These are phyloP conservation scores for Phlebopus sp. DNA, from an alignment of 1,284 basidiomycete species.

Conservation along the genomic window DNA sequence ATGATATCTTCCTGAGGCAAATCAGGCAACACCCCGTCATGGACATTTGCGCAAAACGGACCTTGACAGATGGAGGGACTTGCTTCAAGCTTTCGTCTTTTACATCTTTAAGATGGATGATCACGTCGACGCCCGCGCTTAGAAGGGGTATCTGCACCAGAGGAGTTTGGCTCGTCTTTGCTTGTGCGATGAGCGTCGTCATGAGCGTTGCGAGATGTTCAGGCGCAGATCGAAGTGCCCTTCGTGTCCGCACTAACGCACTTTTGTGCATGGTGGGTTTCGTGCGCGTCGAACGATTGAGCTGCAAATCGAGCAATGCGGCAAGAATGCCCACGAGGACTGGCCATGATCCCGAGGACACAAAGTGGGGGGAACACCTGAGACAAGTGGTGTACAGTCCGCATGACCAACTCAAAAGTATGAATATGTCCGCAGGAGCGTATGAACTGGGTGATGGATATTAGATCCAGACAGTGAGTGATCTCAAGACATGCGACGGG, in stretches of 20 bases:
- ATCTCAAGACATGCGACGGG: background rate
- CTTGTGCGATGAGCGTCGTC: conserved; percentile 44
- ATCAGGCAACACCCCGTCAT: conserved; percentile 1
- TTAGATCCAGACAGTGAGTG: conserved; percentile 7
- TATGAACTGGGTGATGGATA: conserved; percentile 45
- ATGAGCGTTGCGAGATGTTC: conserved; percentile 48
- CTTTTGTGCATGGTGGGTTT: conserved; percentile 63
- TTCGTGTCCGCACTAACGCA: conserved; percentile 55
- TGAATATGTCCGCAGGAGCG: conserved; percentile 63
- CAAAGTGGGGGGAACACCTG: conserved; percentile 42
- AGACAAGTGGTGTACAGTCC: conserved; percentile 57
- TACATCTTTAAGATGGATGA: conserved; percentile 55
- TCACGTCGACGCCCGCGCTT: conserved; percentile 60
- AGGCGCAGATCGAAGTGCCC: conserved; percentile 60
- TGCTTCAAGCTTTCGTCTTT: conserved; percentile 37
- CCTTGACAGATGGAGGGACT: conserved; percentile 23
- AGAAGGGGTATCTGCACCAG: conserved; percentile 51
- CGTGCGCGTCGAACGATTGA: conserved; percentile 45
- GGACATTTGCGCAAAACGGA: background rate
- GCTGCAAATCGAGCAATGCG: conserved; percentile 56
- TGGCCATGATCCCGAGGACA: conserved; percentile 45
- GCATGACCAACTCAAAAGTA: conserved; percentile 74
- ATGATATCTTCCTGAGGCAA: conserved; percentile 47
- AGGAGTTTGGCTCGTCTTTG: conserved; percentile 50
- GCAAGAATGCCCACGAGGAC: conserved; percentile 54